Base-by-base conservation (phyloP, 108 stramenopile genomes). In the Nitzschia inconspicua region DNA sequence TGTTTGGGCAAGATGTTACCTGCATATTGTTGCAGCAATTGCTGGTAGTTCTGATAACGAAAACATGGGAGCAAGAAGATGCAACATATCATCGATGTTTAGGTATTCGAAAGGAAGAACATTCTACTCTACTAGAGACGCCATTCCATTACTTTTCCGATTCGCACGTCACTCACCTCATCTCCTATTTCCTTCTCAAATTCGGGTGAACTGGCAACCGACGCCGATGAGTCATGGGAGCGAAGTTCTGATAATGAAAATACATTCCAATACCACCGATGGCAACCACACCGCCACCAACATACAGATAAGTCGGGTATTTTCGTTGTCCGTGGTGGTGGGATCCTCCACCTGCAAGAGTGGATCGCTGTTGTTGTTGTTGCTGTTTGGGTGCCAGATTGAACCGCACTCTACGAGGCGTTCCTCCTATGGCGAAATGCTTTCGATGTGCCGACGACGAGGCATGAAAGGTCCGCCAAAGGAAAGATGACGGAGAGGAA, bases 221-320 rank as follows among this genome's bases (percentile, higher is more conserved):
- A 35, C 60, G 66, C 23, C 91, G 76, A 13, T 80, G 53, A 10
- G 91, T 92, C 47, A 88, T 65, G 3, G 91, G 91, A 18, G 73
- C 91, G 20, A 63, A 44, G 59, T 92, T 85, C 25, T 78, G 65
- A 63, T 70, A 84, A 22, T 63, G 63, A 47, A 65, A 70, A 56
- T 88, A 88, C 25, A 66, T 55, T 47, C 72, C 76, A 4, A 60
- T 64, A 19, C 68, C 66, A 2, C 69, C 44, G 7, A 63, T 52
- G 20, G 72, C 52, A 3, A 83, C 43, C 32, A 79, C 53, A 0
- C 50, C 66, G 9, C 62, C 50, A 8, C 78, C 62, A 3, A 77
- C 16, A 42, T 50, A 72, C 34, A 85, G 55, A 40, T 80, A 85
- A n/a, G n/a, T n/a, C n/a, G n/a, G n/a, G n/a, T n/a, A n/a, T n/a